Conservation (phyloP, 768 basidiomycete genomes). For the Brasilioporus rufonigricans region DNA sequence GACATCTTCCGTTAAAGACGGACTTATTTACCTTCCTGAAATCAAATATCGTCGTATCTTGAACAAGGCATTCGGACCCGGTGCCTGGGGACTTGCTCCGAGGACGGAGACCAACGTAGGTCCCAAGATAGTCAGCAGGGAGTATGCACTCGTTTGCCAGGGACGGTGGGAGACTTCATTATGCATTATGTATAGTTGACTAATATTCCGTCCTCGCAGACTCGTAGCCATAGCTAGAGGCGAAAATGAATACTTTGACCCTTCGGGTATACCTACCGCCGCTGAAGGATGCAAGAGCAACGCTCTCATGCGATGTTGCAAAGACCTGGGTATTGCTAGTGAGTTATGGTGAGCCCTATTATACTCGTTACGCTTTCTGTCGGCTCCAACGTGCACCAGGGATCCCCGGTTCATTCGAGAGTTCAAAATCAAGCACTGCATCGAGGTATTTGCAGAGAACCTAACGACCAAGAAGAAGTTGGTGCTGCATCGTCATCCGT, state of each 20-base stretch:
- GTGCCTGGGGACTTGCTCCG: slow-evolving; percentile 95
- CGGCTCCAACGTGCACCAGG: slow-evolving; percentile 42
- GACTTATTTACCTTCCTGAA: slow-evolving; percentile 92
- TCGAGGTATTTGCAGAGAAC: slow-evolving; percentile 87
- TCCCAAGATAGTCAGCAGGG: slow-evolving; percentile 83
- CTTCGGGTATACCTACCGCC: slow-evolving; percentile 86
- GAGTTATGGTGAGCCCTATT: slow-evolving; percentile 75
- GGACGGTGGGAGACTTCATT: slow-evolving; percentile 59
- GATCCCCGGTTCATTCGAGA: slow-evolving; percentile 94
- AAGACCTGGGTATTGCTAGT: slow-evolving; percentile 93
- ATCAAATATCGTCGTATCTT: slow-evolving; percentile 93
- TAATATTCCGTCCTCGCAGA: slow-evolving; percentile 37
- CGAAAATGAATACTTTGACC: slow-evolving; percentile 96
- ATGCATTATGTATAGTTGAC: background rate
- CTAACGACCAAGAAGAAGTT: slow-evolving; percentile 87
- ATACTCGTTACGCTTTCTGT: background rate
- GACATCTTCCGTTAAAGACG: slow-evolving; percentile 51
- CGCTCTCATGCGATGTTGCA: slow-evolving; percentile 96
- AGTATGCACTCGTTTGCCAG: slow-evolving; percentile 92
- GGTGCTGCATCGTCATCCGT: slow-evolving; percentile 27
- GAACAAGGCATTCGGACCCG: slow-evolving; percentile 94
- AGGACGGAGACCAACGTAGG: slow-evolving; percentile 89
- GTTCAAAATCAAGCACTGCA: slow-evolving; percentile 81
- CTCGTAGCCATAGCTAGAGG: slow-evolving; percentile 89
- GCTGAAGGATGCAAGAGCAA: slow-evolving; percentile 94